Base-by-base conservation (phyloP, 1,284 basidiomycete genomes). In the Laetiporus sulphureus region DNA sequence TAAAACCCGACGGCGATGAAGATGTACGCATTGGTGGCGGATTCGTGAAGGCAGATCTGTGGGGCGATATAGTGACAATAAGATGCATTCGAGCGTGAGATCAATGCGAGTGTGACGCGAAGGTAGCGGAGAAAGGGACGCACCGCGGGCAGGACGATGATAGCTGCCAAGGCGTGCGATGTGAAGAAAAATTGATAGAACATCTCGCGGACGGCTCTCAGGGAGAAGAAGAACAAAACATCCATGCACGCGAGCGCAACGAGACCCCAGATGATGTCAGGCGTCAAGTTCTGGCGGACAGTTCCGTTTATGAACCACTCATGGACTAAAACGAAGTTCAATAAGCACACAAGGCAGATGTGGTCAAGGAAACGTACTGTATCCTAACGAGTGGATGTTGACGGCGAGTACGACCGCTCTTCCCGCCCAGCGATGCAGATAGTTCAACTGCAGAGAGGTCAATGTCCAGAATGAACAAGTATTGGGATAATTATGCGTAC, bases 341-440 rank as follows among this genome's bases (percentile, higher is more conserved):
- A n/a, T n/a, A n/a, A n/a, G n/a, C n/a, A n/a, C n/a, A n/a, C n/a
- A n/a, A n/a, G n/a, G n/a, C n/a, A n/a, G n/a, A n/a, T n/a, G n/a
- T n/a, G n/a, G n/a, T n/a, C n/a, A n/a, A n/a, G 5, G 15, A 34
- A 5, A 69, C 77, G 42, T 52, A 83, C 80, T 63, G 50, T 71
- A 79, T 19, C 75, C 75, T 13, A 83, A 41, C 4, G 68, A 68
- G 56, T 92, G 90, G 19, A 89, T 57, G 41, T 86, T 82, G 2
- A 72, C 71, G 7, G 72, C 70, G 15, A 87, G 49, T 36, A 89
- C 73, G n/a, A 82, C 61, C 33, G 82, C 50, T 29, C 75, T 67
- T 8, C 85, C 90, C 6, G 75, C 64, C 49, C 83, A 79, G 36
- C 89, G 82, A 62, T 92, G 90, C 19, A 91, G 58, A 56, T 78